phyloP scores from a whole-genome alignment of 129 eudicot genomes.

The Scalesia atractyloides region DNA sequence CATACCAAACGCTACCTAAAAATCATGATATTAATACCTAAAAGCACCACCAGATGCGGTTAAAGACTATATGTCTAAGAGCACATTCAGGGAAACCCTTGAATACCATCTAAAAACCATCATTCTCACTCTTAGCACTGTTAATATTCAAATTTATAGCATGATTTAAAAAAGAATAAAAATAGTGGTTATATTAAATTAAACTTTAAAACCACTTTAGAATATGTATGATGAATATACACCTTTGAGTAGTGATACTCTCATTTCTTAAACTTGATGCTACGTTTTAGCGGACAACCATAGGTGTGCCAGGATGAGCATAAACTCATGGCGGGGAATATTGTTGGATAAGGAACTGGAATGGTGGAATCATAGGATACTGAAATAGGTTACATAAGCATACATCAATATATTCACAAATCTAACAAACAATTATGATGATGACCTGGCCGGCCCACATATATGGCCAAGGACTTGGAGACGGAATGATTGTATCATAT shows the following conservation, averaged over 20 bases:
- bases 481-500: constrained; percentile 53
- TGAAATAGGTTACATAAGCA: constrained; percentile 30
- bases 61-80: no score
- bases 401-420: neutral
- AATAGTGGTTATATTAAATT: neutral
- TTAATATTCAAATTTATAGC: neutral
- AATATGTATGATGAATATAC: neutral
- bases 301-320: constrained; percentile 69
- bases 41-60: no score
- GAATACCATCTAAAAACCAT: constrained; percentile 70
- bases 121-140: constrained; percentile 85
- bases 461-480: constrained; percentile 93
- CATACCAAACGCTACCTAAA: no score
- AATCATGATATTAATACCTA: no score
- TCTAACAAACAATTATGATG: neutral
- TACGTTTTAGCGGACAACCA: constrained; percentile 53
- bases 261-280: constrained; percentile 95
- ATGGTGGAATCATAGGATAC: constrained; percentile 96
- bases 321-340: constrained; percentile 80
- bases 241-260: constrained; percentile 80
- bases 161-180: neutral
- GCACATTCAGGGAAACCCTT: no score
- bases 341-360: constrained; percentile 80
- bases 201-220: neutral
- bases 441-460: constrained; percentile 95